Base-by-base conservation (phyloP, 352 stramenopile genomes). In the Pythium plurisporium region DNA sequence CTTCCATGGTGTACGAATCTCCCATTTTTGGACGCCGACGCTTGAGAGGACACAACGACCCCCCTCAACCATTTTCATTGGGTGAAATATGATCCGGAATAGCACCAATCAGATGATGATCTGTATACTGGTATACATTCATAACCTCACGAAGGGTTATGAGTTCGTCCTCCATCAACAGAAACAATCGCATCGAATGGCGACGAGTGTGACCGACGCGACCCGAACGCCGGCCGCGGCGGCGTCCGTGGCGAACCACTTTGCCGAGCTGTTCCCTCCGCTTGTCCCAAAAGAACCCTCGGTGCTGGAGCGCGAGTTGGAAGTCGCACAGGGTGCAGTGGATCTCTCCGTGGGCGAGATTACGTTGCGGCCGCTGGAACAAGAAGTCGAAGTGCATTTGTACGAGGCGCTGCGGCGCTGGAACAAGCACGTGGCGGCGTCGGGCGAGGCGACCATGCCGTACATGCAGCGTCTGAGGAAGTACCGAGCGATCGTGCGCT, bases 341-440 rank as follows among this genome's bases (percentile, higher is more conserved):
- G 78, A 91, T 49, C 82, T 91, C 29, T 64, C 43, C 20, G 67
- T 78, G 6, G 60, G 79, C 37, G 76, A 87, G 30, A 61, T 91
- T 5, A 3, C 49, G 22, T 59, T 91, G 27, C 61, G 60, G 2
- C 68, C 79, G 22, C 59, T 89, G 17, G 76, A 91, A 44, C 70
- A 79, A 19, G 65, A 76, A 17, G 73, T 91, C 27, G 77, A 89
- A 12, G 29, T 52, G 20, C 60, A 74, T 14, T 70, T 91, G 29
- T 80, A 87, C 55, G 60, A 69, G 37, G 79, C 79, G 15, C 63
- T 91, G 26, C 67, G 67, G 34, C 71, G 60, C 40, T 91, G 81
- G 81, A 91, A 91, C 57, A 65, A 69, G 34, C 55, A 72, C 34
- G 67, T 86, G 38, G 67, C 73, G 11, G 79, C 72, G 1, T 44